These are phyloP conservation scores for Chaetoceros muelleri DNA, from an alignment of 108 stramenopile genomes.

Conservation along the genomic window DNA sequence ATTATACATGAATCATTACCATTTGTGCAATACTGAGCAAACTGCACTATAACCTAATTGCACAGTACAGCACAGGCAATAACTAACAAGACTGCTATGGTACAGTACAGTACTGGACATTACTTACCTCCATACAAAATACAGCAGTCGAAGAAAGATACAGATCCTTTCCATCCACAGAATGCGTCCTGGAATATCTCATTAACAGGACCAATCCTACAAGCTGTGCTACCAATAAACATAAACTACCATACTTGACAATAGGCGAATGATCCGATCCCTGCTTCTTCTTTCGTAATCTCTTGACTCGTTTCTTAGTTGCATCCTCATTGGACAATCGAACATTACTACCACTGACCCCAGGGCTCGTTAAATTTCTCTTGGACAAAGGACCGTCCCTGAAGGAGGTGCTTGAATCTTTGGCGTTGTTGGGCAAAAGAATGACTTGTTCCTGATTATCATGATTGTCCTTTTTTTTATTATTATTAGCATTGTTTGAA, in stretches of 20 bases:
- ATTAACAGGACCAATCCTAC: conserved; percentile 79
- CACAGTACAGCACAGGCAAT: neutral
- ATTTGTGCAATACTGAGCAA: too few species aligned
- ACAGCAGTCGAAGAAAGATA: conserved; percentile 81
- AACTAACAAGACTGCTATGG: neutral
- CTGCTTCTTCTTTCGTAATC: neutral
- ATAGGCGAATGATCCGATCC: neutral
- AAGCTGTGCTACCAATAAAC: conserved; percentile 80
- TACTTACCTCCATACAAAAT: conserved; percentile 65
- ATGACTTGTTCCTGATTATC: too few species aligned
- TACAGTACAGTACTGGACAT: neutral
- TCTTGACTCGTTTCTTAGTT: conserved; percentile 8
- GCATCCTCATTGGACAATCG: conserved; percentile 3
- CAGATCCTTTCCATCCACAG: conserved; percentile 29
- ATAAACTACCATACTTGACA: conserved; percentile 69
- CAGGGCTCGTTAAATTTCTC: too few species aligned
- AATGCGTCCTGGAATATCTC: conserved; percentile 60
- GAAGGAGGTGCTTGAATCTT: too few species aligned
- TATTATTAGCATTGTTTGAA: too few species aligned
- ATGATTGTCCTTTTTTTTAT: too few species aligned
- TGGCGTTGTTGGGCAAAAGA: too few species aligned
- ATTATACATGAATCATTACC: too few species aligned
- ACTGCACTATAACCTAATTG: neutral
- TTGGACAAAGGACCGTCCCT: too few species aligned
- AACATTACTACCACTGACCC: too few species aligned